Evolutionary conservation across 2,329 filamentous ascomycete species (phyloP).

Genomic region (Chalaropsis thielavioides): DNA sequence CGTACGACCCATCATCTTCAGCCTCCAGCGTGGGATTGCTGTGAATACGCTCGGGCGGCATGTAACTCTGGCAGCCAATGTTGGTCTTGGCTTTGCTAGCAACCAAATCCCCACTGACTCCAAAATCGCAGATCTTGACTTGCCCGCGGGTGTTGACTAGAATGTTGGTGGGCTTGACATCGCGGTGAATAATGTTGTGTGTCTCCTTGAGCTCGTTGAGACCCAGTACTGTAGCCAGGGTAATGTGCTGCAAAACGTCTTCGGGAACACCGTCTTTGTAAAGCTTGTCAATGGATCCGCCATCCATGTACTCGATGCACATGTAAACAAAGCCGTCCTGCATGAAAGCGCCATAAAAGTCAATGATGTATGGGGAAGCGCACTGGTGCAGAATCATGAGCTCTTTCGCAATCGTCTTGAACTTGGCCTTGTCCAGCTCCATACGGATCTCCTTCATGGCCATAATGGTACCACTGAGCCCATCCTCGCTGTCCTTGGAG

Average conservation of each 20-base stretch:
- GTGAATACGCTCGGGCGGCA: constrained; percentile 88
- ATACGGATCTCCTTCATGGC: constrained; percentile 98
- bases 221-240: constrained; percentile 76
- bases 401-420: constrained; percentile 94
- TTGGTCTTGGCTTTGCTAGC: constrained; percentile 98
- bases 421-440: constrained; percentile 92
- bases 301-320: constrained; percentile 99
- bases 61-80: constrained; percentile 97
- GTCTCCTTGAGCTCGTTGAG: constrained; percentile 90
- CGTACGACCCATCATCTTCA: constrained; percentile 63
- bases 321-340: constrained; percentile 98
- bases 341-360: constrained; percentile 98
- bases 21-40: constrained; percentile 41
- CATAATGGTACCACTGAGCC: constrained; percentile 67
- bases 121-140: constrained; percentile 97
- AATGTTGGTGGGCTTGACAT: constrained; percentile 99
- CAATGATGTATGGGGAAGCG: constrained; percentile 88
- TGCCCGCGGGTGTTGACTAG: constrained; percentile 79
- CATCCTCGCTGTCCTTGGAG: constrained; percentile 19
- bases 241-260: constrained; percentile 75
- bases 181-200: constrained; percentile 97
- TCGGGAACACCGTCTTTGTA: constrained; percentile 87
- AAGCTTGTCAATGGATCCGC: constrained; percentile 90
- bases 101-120: constrained; percentile 89
- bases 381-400: constrained; percentile 92